Evolutionary conservation across 2,329 filamentous ascomycete species (phyloP), one percentile per base, ranked within the genome.

Genomic region (Fusarium musae): DNA sequence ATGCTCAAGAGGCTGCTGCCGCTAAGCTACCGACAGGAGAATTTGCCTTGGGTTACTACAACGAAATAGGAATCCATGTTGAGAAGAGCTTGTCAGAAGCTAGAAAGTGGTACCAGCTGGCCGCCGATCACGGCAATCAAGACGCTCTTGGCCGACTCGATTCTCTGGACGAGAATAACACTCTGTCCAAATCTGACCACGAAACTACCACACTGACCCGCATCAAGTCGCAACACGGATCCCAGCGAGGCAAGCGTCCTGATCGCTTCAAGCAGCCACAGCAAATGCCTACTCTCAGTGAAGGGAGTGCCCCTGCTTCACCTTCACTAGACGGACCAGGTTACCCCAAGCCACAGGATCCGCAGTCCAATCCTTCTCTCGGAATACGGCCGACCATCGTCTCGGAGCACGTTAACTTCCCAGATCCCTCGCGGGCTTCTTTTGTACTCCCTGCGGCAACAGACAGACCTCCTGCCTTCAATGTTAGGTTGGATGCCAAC

Each of bases 31-130:
- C 94, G 0, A 98, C 95, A 1, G 96, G 95, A 54, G 95, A 98
- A 81, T 99, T 99, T 79, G 96, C 96, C 32, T 90, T 99, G 86
- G 96, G 96, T 16, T 99, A 99, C 83, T 99, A 98, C 84, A 91
- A 96, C 80, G 96, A 99, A 81, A 97, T 99, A 76, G 96, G 96
- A 75, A 97, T 99, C 80, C 92, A 95, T 79, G 93, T 97, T 30
- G 89, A 90, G n/a, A 93, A 94, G 73, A 93, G 96, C 79, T 84
- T 98, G 46, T 88, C 90, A 56, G 93, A 96, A 80, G 96, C 96
- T 2, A 88, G 93, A 71, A 90, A 87, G 72, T 99, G 96, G 96
- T 99, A 99, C 80, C 90, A 93, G 74, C 91, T 94, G 78, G 96
- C 96, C 12, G 93, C 95, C 36, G 92, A 93, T 37, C 94, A 96